Conservation (phyloP, 108 stramenopile genomes). For the Fistulifera solaris region DNA sequence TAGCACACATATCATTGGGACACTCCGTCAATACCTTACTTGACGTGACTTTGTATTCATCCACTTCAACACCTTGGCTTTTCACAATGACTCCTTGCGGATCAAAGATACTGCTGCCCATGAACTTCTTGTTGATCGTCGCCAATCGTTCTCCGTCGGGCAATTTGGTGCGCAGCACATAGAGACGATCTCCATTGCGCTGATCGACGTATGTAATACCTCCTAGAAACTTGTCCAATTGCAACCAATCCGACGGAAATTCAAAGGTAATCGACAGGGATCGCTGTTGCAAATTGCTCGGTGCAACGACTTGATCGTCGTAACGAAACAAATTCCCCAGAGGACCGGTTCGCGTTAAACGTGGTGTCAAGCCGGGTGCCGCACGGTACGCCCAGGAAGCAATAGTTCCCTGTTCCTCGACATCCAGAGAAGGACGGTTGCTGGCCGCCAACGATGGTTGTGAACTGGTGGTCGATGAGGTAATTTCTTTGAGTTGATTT, state of each 20-base stretch:
- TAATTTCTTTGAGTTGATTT: conserved; percentile 13
- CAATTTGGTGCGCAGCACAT: conserved; percentile 44
- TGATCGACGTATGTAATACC: conserved; percentile 76
- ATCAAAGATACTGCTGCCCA: conserved; percentile 48
- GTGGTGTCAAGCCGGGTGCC: conserved; percentile 18
- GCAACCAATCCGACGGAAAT: conserved; percentile 74
- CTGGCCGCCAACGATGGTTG: conserved; percentile 5
- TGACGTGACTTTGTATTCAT: conserved; percentile 41
- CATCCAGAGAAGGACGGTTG: background rate
- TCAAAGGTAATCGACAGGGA: conserved; percentile 19
- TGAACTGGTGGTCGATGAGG: background rate
- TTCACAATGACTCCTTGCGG: conserved; percentile 44
- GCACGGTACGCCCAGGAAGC: conserved; percentile 24
- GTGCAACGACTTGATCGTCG: conserved; percentile 21
- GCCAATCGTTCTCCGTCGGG: conserved; percentile 38
- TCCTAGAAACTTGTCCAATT: conserved; percentile 51
- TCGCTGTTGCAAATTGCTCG: conserved; percentile 5
- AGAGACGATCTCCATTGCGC: conserved; percentile 69
- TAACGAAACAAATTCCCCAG: conserved; percentile 22
- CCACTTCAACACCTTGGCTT: conserved; percentile 42
- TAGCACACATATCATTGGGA: conserved; percentile 8
- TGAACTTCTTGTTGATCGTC: conserved; percentile 35
- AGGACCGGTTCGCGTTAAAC: conserved; percentile 11
- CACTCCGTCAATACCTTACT: conserved; percentile 8
- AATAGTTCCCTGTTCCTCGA: background rate